phyloP scores from a whole-genome alignment of 495 filamentous ascomycete species.

The Neurospora pannonica region DNA sequence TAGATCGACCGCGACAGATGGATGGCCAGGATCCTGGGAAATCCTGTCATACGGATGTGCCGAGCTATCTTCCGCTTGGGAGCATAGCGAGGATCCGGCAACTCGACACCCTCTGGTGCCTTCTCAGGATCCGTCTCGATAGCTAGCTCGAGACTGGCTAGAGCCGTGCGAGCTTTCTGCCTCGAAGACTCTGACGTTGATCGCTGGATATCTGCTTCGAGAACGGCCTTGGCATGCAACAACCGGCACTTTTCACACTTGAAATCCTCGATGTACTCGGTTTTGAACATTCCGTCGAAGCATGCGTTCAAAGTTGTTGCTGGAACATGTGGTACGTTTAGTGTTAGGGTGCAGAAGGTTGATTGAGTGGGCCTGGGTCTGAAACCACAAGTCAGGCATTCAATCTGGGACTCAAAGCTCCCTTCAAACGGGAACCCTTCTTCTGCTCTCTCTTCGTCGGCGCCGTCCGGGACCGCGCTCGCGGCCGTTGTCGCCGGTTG shows the following conservation, averaged over 20 bases:
- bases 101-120: constrained; percentile 55
- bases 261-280: constrained; percentile 93
- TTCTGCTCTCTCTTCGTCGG: constrained; percentile 37
- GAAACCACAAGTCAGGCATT: constrained; percentile 83
- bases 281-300: constrained; percentile 89
- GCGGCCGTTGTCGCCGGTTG: constrained; percentile 2
- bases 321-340: constrained; percentile 73
- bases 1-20: constrained; percentile 91
- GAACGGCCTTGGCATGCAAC: constrained; percentile 50
- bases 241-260: constrained; percentile 87
- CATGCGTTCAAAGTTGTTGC: constrained; percentile 49
- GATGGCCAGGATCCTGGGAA: constrained; percentile 81
- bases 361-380: constrained; percentile 74
- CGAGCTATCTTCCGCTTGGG: constrained; percentile 79
- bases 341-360: constrained; percentile 82
- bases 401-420: constrained; percentile 79
- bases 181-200: constrained; percentile 38
- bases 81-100: constrained; percentile 64
- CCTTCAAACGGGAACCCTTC: constrained; percentile 83
- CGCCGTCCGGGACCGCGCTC: constrained; percentile 8
- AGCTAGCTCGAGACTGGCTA: constrained; percentile 46
- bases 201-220: constrained; percentile 28
- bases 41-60: constrained; percentile 72
- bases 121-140: constrained; percentile 70
- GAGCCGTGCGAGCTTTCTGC: constrained; percentile 35